Percentiles rank a stretch among this genome's conserved stretches.
Evolutionary conservation across 2,329 filamentous ascomycete genomes (phyloP).

Genomic region (Ceratocystis ficicola): DNA sequence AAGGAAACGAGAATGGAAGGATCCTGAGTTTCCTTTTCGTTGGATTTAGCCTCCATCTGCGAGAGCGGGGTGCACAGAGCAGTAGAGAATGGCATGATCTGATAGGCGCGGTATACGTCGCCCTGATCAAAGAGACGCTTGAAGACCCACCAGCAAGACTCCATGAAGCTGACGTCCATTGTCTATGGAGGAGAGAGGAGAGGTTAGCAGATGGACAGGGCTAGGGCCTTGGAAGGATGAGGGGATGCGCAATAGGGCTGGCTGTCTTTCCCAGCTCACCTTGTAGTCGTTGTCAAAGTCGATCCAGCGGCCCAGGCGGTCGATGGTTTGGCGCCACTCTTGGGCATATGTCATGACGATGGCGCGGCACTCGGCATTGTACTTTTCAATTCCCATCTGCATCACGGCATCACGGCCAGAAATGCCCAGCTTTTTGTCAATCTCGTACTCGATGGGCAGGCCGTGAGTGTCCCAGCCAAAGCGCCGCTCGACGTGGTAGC

Average conservation of each 20-base stretch:
- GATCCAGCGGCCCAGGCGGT: slow-evolving; percentile 61
- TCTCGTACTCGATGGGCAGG: slow-evolving; percentile 80
- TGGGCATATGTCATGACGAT: slow-evolving; percentile 75
- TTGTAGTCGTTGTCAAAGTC: slow-evolving; percentile 74
- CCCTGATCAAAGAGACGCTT: slow-evolving; percentile 62
- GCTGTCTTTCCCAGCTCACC: slow-evolving; percentile 28
- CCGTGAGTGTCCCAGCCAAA: slow-evolving; percentile 86
- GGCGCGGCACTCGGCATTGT: slow-evolving; percentile 72
- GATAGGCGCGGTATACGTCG: slow-evolving; percentile 58
- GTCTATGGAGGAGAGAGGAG: slow-evolving; percentile 35
- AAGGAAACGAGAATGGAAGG: slow-evolving; percentile 61
- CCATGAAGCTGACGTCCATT: slow-evolving; percentile 65
- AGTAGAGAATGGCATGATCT: slow-evolving; percentile 66
- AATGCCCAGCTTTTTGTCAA: slow-evolving; percentile 79
- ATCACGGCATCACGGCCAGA: slow-evolving; percentile 68
- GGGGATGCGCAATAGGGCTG: not conserved
- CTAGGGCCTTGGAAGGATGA: not conserved
- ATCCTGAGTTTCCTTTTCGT: slow-evolving; percentile 64
- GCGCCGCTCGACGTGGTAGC: slow-evolving; percentile 68
- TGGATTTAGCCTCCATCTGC: slow-evolving; percentile 64
- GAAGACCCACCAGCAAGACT: slow-evolving; percentile 69
- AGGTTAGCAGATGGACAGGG: not conserved
- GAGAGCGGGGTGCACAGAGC: slow-evolving; percentile 61
- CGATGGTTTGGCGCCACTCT: slow-evolving; percentile 70
- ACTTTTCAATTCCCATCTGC: slow-evolving; percentile 67